A percentile compares a stretch with the other conserved stretches of the same genome.
These are phyloP conservation scores for Globisporangium heterothallicum DNA, from an alignment of 352 stramenopile genomes.

Conservation along the genomic window DNA sequence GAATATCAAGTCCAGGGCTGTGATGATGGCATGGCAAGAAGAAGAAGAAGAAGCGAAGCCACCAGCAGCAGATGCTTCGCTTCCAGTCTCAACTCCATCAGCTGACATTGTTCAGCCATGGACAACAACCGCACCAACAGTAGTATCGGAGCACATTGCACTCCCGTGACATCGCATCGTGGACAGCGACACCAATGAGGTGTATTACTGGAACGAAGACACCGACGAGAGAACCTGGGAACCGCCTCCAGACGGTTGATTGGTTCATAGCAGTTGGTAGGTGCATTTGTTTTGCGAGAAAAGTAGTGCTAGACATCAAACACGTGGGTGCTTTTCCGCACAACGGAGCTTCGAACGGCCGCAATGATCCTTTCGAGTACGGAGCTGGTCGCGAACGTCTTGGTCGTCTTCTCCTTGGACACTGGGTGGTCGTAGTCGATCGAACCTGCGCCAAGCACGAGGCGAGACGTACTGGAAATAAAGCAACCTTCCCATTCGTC, in stretches of 20 bases:
- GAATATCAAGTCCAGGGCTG: conserved; percentile 17
- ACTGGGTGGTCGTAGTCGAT: conserved; percentile 44
- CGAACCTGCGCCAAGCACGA: conserved; percentile 54
- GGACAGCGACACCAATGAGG: conserved; percentile 13
- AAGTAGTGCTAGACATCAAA: conserved; percentile 46
- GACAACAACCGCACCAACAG: too few relatives aligned
- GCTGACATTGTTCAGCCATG: too few relatives aligned
- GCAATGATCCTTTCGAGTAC: conserved; percentile 41
- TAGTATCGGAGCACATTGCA: background rate
- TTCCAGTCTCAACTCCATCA: too few relatives aligned
- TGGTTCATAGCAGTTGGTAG: too few relatives aligned
- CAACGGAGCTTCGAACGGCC: conserved; percentile 40
- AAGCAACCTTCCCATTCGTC: conserved; percentile 73
- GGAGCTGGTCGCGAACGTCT: conserved; percentile 28
- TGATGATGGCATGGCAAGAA: conserved; percentile 26
- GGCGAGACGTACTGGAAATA: conserved; percentile 77
- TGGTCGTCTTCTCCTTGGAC: conserved; percentile 19
- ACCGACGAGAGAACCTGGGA: conserved; percentile 5
- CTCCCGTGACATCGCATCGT: conserved; percentile 7
- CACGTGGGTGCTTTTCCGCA: conserved; percentile 49
- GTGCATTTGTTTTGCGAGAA: too few relatives aligned
- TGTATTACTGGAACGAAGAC: conserved; percentile 25
- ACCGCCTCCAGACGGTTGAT: background rate
- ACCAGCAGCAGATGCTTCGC: background rate
- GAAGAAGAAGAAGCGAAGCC: background rate